Evolutionary conservation across 2,329 filamentous ascomycete species (phyloP).

Genomic region (Anthostomella pinea): DNA sequence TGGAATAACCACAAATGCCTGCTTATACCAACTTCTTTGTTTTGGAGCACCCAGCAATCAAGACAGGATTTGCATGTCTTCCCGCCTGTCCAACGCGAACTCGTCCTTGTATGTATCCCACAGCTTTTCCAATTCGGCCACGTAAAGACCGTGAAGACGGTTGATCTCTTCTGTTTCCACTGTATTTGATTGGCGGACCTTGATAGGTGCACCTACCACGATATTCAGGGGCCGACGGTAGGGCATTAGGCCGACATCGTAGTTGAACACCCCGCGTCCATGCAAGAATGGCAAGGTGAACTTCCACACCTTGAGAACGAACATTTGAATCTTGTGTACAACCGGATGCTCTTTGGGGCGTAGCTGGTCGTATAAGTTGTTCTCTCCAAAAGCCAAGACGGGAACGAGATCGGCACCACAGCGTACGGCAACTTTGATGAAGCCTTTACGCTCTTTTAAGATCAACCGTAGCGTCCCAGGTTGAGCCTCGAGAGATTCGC

Average conservation of each 20-base stretch:
- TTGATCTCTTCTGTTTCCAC: constrained; percentile 76
- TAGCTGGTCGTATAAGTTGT: constrained; percentile 91
- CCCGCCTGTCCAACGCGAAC: constrained; percentile 61
- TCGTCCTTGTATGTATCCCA: constrained; percentile 78
- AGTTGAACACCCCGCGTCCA: constrained; percentile 91
- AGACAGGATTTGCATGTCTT: constrained; percentile 63
- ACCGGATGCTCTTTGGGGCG: constrained; percentile 72
- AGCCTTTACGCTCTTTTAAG: constrained; percentile 81
- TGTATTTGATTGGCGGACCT: constrained; percentile 59
- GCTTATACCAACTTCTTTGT: no score
- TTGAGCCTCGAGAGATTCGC: constrained; percentile 85
- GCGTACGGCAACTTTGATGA: constrained; percentile 88
- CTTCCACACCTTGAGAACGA: constrained; percentile 80
- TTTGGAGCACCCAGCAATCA: no score
- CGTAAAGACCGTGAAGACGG: constrained; percentile 74
- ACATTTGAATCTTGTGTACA: constrained; percentile 77
- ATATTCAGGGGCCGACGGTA: constrained; percentile 86
- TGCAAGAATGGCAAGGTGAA: constrained; percentile 92
- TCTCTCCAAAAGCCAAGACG: constrained; percentile 90
- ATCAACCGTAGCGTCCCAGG: constrained; percentile 76
- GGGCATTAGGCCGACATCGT: constrained; percentile 94
- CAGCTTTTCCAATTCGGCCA: constrained; percentile 67
- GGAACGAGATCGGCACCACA: constrained; percentile 93
- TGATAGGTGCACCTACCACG: constrained; percentile 81
- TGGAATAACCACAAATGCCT: no score